A percentile compares a stretch with the other conserved stretches of the same genome.
Evolutionary conservation across 345 rosid genomes (phyloP).

Genomic region (Pistacia integerrima): DNA sequence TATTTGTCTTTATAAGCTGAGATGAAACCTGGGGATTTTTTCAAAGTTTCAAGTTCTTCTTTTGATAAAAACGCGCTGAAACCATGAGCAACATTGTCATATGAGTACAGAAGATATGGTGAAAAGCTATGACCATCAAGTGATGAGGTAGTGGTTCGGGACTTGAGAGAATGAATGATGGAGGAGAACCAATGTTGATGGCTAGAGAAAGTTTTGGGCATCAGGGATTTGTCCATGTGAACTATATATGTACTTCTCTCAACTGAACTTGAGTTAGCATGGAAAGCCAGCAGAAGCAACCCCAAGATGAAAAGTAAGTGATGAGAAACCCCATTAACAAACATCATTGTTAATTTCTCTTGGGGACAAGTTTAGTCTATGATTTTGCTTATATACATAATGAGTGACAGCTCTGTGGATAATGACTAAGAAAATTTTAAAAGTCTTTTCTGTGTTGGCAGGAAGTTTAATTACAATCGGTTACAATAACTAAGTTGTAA

Average conservation of each 20-base stretch:
- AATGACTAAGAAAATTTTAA: background rate
- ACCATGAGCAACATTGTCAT: constrained; percentile 20
- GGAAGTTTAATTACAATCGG: no score
- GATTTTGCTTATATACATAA: background rate
- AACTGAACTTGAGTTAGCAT: background rate
- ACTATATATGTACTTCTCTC: constrained; percentile 13
- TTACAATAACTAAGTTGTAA: no score
- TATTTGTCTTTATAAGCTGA: constrained; percentile 18
- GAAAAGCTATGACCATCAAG: background rate
- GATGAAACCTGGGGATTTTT: constrained; percentile 13
- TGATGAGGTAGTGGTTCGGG: background rate
- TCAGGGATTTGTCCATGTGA: constrained; percentile 25
- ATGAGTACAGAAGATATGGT: constrained; percentile 11
- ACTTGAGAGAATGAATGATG: constrained; percentile 18
- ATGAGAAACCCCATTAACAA: background rate
- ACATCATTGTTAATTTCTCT: background rate
- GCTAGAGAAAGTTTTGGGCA: constrained; percentile 21
- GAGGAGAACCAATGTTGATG: constrained; percentile 30
- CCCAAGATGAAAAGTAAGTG: background rate
- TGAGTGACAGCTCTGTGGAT: background rate
- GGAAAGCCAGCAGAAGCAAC: background rate
- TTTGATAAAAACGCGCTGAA: constrained; percentile 20
- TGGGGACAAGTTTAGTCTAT: background rate
- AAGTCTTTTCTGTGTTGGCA: no score
- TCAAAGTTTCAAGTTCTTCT: background rate